These are phyloP conservation scores for Penicillium sp. DNA, from an alignment of 2,329 filamentous ascomycete genomes.

Conservation along the genomic window DNA sequence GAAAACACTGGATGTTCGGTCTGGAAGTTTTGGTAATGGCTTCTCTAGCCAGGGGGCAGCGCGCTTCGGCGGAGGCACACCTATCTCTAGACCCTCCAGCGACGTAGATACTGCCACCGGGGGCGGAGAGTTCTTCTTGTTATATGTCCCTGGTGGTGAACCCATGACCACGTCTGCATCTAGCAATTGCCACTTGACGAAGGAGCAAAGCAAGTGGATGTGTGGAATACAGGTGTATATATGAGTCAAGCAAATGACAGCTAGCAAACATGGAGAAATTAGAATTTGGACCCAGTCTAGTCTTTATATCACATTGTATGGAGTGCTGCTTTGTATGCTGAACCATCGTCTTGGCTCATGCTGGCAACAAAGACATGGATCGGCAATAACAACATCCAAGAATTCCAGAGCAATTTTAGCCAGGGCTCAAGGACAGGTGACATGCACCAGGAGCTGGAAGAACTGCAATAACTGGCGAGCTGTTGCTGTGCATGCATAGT, in stretches of 20 bases:
- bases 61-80: constrained; percentile 29
- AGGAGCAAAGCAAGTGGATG: background rate
- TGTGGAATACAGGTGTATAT: background rate
- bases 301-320: background rate
- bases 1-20: constrained; percentile 12
- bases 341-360: background rate
- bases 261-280: background rate
- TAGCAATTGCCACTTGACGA: background rate
- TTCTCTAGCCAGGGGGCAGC: constrained; percentile 20
- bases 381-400: background rate
- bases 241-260: background rate
- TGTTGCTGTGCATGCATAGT: background rate
- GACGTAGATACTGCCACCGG: constrained; percentile 33
- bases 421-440: background rate
- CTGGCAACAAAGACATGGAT: constrained; percentile 7
- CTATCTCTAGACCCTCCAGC: constrained; percentile 34
- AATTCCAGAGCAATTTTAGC: constrained; percentile 4
- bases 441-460: background rate
- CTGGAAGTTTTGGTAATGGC: constrained; percentile 12
- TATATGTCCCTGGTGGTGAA: constrained; percentile 17
- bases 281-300: background rate
- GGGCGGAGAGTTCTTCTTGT: constrained; percentile 23
- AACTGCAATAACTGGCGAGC: background rate
- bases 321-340: background rate
- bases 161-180: background rate